phyloP scores from a whole-genome alignment of 345 rosid species.

The Murraya koenigii region DNA sequence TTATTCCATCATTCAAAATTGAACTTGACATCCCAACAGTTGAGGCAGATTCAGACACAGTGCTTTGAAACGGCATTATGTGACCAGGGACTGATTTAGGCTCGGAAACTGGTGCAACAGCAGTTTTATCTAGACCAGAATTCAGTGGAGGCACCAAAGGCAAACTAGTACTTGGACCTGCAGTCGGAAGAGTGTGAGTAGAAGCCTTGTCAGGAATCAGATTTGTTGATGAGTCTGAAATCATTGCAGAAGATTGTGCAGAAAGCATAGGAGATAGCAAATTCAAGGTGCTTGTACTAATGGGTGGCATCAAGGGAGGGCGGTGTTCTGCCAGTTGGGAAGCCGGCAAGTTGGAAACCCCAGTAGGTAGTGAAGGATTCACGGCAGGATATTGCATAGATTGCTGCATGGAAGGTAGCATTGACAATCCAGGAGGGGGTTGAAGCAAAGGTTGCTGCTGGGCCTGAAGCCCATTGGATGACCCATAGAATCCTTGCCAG shows the following conservation, averaged over 20 bases:
- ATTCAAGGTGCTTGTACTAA: slow-evolving; percentile 15
- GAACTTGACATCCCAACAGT: slow-evolving; percentile 23
- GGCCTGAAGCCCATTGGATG: slow-evolving; percentile 29
- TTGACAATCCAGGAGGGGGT: slow-evolving; percentile 32
- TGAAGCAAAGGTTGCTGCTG: slow-evolving; percentile 40
- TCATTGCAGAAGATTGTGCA: slow-evolving; percentile 15
- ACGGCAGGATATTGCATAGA: slow-evolving; percentile 30
- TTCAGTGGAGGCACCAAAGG: slow-evolving; percentile 20
- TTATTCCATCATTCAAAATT: slow-evolving; percentile 18
- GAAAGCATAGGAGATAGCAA: slow-evolving; percentile 21
- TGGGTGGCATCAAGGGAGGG: slow-evolving; percentile 28
- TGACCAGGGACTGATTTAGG: slow-evolving; percentile 21
- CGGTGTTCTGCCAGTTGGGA: slow-evolving; percentile 26
- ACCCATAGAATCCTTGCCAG: slow-evolving; percentile 46
- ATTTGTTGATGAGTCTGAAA: slow-evolving; percentile 22
- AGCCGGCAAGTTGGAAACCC: slow-evolving; percentile 24
- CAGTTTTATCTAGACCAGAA: slow-evolving; percentile 18
- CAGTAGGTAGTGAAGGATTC: slow-evolving; percentile 17
- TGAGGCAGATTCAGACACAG: slow-evolving; percentile 14
- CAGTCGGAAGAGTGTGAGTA: slow-evolving; percentile 22
- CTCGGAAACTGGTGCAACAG: slow-evolving; percentile 13
- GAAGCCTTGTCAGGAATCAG: slow-evolving; percentile 25
- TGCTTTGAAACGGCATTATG: slow-evolving; percentile 24
- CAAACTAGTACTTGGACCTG: slow-evolving; percentile 19
- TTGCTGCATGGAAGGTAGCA: slow-evolving; percentile 35